phyloP scores from a whole-genome alignment of 2,329 filamentous ascomycete genomes.

The Epichloe aotearoae region DNA sequence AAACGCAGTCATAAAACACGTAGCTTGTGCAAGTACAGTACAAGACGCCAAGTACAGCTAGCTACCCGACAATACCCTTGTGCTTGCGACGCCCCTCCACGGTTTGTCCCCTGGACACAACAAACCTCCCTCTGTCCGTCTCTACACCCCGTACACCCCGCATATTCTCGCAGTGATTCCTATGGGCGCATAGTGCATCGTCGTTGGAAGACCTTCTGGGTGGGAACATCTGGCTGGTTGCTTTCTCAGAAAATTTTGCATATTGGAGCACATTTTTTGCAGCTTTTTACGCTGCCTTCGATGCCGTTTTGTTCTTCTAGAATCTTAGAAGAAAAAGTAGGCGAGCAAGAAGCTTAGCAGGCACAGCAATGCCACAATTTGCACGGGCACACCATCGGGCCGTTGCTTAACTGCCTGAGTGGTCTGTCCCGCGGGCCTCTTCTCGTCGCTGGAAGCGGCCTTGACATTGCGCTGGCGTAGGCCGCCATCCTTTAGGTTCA shows the following conservation, averaged over 20 bases:
- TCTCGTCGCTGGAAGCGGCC: constrained; percentile 34
- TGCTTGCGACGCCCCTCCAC: not conserved
- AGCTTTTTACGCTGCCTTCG: too few species aligned
- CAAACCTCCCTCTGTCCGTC: not conserved
- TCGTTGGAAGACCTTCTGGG: too few species aligned
- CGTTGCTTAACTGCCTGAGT: constrained; percentile 43
- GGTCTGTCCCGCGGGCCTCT: constrained; percentile 32
- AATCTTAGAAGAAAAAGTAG: constrained; percentile 78
- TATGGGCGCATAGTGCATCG: not conserved
- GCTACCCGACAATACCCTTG: not conserved
- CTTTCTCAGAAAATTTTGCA: too few species aligned
- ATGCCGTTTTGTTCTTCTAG: not conserved
- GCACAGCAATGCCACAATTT: constrained; percentile 72
- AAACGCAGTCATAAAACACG: not conserved
- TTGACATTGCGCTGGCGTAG: constrained; percentile 68
- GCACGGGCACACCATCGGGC: constrained; percentile 68
- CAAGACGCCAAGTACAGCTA: not conserved
- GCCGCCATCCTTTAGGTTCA: constrained; percentile 57
- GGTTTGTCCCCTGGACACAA: not conserved
- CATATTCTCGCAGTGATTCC: too few species aligned
- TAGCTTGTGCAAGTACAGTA: constrained; percentile 3
- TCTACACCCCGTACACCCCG: not conserved
- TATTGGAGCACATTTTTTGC: too few species aligned
- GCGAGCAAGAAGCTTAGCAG: constrained; percentile 85
- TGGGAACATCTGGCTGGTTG: too few species aligned